phyloP scores from a whole-genome alignment of 768 basidiomycete genomes.

The Pulveroboletus sp. region DNA sequence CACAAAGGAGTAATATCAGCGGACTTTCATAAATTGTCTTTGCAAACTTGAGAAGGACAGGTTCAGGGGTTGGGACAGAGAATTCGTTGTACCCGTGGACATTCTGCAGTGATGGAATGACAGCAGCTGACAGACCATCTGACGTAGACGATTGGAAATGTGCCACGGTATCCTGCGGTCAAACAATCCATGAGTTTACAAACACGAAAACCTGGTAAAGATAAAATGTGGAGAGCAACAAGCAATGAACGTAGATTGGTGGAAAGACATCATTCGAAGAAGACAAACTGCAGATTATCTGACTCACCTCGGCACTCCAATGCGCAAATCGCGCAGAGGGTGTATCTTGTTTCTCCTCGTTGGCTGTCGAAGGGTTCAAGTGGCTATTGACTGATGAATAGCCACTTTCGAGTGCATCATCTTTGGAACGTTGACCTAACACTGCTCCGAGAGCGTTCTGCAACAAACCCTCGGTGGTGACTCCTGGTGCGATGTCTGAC shows the following conservation, averaged over 20 bases:
- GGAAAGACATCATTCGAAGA: background rate
- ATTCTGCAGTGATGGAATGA: constrained; percentile 59
- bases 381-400: constrained; percentile 31
- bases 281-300: background rate
- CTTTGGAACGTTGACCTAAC: constrained; percentile 22
- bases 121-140: constrained; percentile 56
- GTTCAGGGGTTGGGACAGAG: constrained; percentile 76
- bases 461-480: constrained; percentile 50
- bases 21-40: constrained; percentile 97
- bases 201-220: background rate
- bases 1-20: constrained; percentile 84
- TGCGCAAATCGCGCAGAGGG: constrained; percentile 67
- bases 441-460: constrained; percentile 35
- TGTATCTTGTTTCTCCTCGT: constrained; percentile 42
- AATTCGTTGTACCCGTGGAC: constrained; percentile 93
- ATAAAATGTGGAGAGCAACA: background rate
- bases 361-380: constrained; percentile 12
- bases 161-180: constrained; percentile 62
- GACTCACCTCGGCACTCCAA: constrained; percentile 58
- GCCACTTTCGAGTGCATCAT: constrained; percentile 35
- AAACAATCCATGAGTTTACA: background rate
- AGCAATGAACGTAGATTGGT: background rate
- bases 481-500: constrained; percentile 28
- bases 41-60: constrained; percentile 79
- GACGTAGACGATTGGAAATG: constrained; percentile 62